Base-by-base conservation (phyloP, 2,329 filamentous ascomycete genomes). In the Ceratocystiopsis sp. region DNA sequence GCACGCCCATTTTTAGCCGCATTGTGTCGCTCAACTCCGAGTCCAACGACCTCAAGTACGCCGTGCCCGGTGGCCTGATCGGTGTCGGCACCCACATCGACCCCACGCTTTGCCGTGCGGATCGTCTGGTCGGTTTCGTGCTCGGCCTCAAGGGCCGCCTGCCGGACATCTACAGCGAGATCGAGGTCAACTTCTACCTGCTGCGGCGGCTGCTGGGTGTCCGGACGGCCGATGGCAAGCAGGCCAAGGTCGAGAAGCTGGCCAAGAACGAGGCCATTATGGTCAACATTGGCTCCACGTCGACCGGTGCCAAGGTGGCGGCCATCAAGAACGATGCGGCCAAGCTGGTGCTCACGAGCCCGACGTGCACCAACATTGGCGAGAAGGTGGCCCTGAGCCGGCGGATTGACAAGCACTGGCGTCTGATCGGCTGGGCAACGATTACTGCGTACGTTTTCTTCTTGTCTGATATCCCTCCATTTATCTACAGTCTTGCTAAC, bases 371-470 rank as follows among this genome's bases (percentile, higher is more conserved):
- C 41, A 89, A 93, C 61, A 80, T 95, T 57, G 87, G 87, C 51
- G 89, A 98, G 72, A 96, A 98, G 80, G 87, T 98, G 57, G 91
- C 91, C 37, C 71, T 98, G 57, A 86, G 79, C 61, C 75, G 91
- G 66, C 84, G 91, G 78, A 95, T 96, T 57, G 91, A 98, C 66
- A 96, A 96, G 77, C 89, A 95, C 66, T 96, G 89, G 89, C 84
- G 86, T 66, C 71, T 93, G 58, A 93, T 93, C 55, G 84, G 85
- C 54, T 93, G 84, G 84, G 82, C 82, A 47, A 86, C 82, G 51
- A 84, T 85, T 59, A 77, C 80, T 54, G 71, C 71, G 70, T 74
- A 66, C 67, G 70, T 68, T 21, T 17, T 18, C n/a, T 42, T 21
- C 16, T 17, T 39, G 29, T 4, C 19, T 21, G 4, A 4, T 21